Base-by-base conservation (phyloP, 2,329 filamentous ascomycete species). In the Diaporthe ilicicola region DNA sequence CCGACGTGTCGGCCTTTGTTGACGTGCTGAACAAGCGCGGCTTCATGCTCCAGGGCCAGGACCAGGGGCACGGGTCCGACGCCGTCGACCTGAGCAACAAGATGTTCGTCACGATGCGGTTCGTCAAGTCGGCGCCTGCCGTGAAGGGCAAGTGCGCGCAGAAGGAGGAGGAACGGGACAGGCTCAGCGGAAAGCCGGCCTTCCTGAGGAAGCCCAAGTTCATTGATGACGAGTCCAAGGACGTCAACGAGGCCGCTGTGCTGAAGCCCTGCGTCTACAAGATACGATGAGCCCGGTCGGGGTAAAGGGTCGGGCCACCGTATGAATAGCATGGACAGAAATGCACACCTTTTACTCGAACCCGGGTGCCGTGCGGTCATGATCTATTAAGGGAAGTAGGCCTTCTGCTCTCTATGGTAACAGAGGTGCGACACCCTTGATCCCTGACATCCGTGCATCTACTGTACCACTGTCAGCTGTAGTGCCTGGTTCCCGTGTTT, bases 71-170 rank as follows among this genome's bases (percentile, higher is more conserved):
- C 76, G 87, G 84, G 74, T 81, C 81, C 29, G 78, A 81, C 56
- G 89, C 91, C 0, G 87, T 97, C 12, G 94, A 99, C 83, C 84
- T 97, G 77, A 89, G 88, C 69, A 99, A 99, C 83, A 97, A 93
- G 84, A 99, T 99, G 96, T 99, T 99, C 84, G 95, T 98, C 75
- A 94, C 92, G 83, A 95, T 99, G 94, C 90, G 92, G 76, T 99
- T 99, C 81, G 86, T 95, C 76, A 99, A 98, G 84, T 90, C 88
- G n/a, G 90, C 90, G 24, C 84, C 90, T 54, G 92, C 95, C 0
- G 87, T 87, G 2, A 92, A 90, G 79, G 94, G 94, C 29, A 97
- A 97, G 84, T 90, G 92, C 74, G 89, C 86, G 17, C 89, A 90
- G 6, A 84, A 83, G 6, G 88, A 89, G 76, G 92, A 91, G 76